Evolutionary conservation across 1,284 basidiomycete species (phyloP).

Genomic region (Malassezia dermatis): DNA sequence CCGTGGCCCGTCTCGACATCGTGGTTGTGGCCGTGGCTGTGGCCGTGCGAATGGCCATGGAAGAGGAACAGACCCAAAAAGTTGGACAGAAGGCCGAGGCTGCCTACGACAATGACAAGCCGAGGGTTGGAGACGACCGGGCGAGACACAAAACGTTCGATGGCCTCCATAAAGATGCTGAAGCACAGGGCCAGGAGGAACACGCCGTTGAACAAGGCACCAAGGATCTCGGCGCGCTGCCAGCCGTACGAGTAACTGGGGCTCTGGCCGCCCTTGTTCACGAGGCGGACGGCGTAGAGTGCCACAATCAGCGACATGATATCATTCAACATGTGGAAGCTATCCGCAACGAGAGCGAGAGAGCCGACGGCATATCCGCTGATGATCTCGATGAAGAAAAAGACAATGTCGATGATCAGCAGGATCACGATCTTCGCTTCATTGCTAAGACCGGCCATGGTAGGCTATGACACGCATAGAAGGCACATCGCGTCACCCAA

Average conservation of each 20-base stretch:
- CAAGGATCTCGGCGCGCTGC: slow-evolving; percentile 95
- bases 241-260: slow-evolving; percentile 79
- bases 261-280: slow-evolving; percentile 3
- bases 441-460: slow-evolving; percentile 22
- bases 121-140: slow-evolving; percentile 71
- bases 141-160: slow-evolving; percentile 71
- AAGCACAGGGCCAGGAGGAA: slow-evolving; percentile 92
- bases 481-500: background rate
- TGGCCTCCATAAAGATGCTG: slow-evolving; percentile 83
- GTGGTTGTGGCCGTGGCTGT: slow-evolving; percentile 59
- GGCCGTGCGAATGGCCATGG: slow-evolving; percentile 55
- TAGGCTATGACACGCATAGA: background rate
- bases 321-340: slow-evolving; percentile 78
- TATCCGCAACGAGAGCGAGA: slow-evolving; percentile 86
- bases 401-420: slow-evolving; percentile 71
- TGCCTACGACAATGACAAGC: slow-evolving; percentile 81
- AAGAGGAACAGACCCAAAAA: slow-evolving; percentile 87
- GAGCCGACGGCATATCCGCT: slow-evolving; percentile 73
- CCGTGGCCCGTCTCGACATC: slow-evolving; percentile 15
- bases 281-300: slow-evolving; percentile 73
- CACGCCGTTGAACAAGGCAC: slow-evolving; percentile 76
- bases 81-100: slow-evolving; percentile 78
- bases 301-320: slow-evolving; percentile 90
- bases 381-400: slow-evolving; percentile 86
- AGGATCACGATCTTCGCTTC: slow-evolving; percentile 55